A percentile compares a stretch with the other conserved stretches of the same genome.
phyloP scores from a whole-genome alignment of 768 basidiomycete species.

The Rhizopogon vulgaris region DNA sequence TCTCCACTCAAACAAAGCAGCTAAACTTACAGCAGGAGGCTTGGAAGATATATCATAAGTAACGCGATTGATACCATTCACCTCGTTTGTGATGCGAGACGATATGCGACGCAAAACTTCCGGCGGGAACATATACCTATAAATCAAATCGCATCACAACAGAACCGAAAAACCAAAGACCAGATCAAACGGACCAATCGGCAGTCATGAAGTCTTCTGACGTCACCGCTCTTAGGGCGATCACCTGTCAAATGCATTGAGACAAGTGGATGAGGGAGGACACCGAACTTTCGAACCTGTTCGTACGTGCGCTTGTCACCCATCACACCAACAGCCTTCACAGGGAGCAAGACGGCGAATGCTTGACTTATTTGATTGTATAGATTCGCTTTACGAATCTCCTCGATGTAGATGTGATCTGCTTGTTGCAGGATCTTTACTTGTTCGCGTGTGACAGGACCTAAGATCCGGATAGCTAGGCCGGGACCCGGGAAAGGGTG shows the following conservation, averaged over 20 bases:
- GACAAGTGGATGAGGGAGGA: not conserved
- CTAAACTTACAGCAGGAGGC: conserved; percentile 73
- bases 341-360: conserved; percentile 92
- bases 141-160: conserved; percentile 23
- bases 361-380: conserved; percentile 95
- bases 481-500: conserved; percentile 99
- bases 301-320: conserved; percentile 96
- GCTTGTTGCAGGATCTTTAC: conserved; percentile 88
- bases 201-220: conserved; percentile 99
- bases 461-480: conserved; percentile 95
- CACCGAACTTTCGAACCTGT: conserved; percentile 46
- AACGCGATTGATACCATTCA: conserved; percentile 91
- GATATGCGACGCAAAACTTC: conserved; percentile 87
- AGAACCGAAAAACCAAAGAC: not conserved
- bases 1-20: not conserved
- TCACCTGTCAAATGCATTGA: conserved; percentile 48
- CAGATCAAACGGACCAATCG: conserved; percentile 64
- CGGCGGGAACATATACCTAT: conserved; percentile 92
- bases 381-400: conserved; percentile 87
- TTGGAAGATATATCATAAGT: conserved; percentile 97
- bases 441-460: conserved; percentile 90
- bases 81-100: conserved; percentile 96
- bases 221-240: conserved; percentile 90
- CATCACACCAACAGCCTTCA: conserved; percentile 96
- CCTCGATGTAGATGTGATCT: conserved; percentile 95